Base-by-base conservation (phyloP, 352 stramenopile genomes). In the Globisporangium spiculum region DNA sequence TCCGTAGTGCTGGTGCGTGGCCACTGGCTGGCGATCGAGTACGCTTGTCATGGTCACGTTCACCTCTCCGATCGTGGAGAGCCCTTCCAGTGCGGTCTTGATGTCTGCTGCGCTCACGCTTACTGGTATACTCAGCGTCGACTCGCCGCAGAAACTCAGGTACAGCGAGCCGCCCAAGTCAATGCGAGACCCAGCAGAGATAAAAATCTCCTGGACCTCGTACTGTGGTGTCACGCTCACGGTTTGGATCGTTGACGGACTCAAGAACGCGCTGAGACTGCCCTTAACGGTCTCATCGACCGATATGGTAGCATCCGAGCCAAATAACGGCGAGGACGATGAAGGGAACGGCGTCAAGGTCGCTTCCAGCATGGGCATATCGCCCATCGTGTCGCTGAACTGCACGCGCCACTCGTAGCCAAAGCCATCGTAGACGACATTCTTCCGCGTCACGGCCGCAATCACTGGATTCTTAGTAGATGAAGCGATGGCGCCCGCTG, bases 161-260 rank as follows among this genome's bases (percentile, higher is more conserved):
- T 71, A 71, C n/a, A 96, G 64, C 0, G 66, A 71, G 0, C 89
- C 88, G 8, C 75, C 69, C 0, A 94, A 56, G 52, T 93, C 84
- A 4, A 90, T 73, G n/a, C 75, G 79, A 3, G 79, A 92, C 32
- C 75, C 72, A 0, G 71, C 79, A 36, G 83, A 92, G 48, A 92
- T 75, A 50, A 88, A 86, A 1, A 97, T 65, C n/a, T 90, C 82
- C 44, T 95, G 86, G 1, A 95, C 73, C 65, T 94, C 87, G 16
- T 71, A 62, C 14, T 67, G 20, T 0, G 81, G 71, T 10, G 27
- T 63, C 0, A 91, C 73, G 0, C 57, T 36, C 0, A 89, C 48
- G 5, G 67, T 78, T 7, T 75, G 62, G 22, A 75, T 70, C 14
- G 53, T 61, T 14, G 50, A 63, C 24, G 36, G 34, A 4, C 60